Evolutionary conservation across 164 flowering plant genomes (phyloP), one percentile per base, ranked within the genome.

Genomic region (Umbellularia californica): DNA sequence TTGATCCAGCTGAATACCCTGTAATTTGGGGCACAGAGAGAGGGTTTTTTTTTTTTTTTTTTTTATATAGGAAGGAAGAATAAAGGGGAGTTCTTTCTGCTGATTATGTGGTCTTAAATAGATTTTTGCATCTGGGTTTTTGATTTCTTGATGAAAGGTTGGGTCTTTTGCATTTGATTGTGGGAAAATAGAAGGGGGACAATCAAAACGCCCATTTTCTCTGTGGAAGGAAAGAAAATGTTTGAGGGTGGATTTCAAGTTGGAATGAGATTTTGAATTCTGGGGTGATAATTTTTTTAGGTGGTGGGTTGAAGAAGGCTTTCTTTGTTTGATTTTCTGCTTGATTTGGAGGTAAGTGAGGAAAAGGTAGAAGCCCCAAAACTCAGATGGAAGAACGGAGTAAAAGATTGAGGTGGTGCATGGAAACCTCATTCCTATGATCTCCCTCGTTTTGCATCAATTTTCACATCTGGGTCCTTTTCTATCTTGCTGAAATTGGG

Each of bases 1-100:
- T 58, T 72, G 55, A 62, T 72, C 68, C 23, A 63, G 58, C 68
- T 72, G 33, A 63, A 47, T 72, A 62, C 68, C 68, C 68, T 11
- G 41, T 50, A 72, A 22, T 72, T 72, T 63, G 74, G 28, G 28
- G 9, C 24, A 70, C 15, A 24, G 22, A 33, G 41, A 4, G 65
- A 71, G 69, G 60, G n/a, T 2, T 2, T 15, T 19, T 3, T 30
- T 30, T 30, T 3, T 55, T 19, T 2, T 15, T 19, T 3, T 30
- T 30, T 30, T 3, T 55, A 5, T 14, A 15, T 55, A 3, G 67
- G 67, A 64, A 60, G 17, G 10, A 22, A 52, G 60, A 70, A 52
- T 7, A 58, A 58, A 58, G 66, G n/a, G 20, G 58, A 17, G 55
- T 13, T 70, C 50, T 20, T 52, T 24, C 27, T 70, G 35, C 20